These are phyloP conservation scores for Candida sanyaensis DNA, from an alignment of 1,139 yeast species.

Conservation along the genomic window DNA sequence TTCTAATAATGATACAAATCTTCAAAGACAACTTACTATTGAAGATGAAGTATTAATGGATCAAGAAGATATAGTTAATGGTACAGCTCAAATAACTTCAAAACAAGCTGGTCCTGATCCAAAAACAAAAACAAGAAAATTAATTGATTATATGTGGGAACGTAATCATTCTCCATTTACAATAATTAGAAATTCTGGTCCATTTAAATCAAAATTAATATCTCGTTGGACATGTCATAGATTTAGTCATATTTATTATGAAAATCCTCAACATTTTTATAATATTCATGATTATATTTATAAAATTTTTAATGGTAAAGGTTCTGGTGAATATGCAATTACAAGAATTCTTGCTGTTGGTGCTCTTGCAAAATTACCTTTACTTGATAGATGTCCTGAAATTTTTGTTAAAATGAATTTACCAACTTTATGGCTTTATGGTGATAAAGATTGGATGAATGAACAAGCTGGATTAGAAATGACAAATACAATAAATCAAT, in stretches of 20 bases:
- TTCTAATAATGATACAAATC: slow-evolving; percentile 18
- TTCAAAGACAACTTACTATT: slow-evolving; percentile 18
- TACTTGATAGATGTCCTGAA: slow-evolving; percentile 45
- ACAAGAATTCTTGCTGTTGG: slow-evolving; percentile 43
- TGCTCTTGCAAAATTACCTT: slow-evolving; percentile 45
- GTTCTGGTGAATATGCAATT: slow-evolving; percentile 50
- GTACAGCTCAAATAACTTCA: slow-evolving; percentile 10
- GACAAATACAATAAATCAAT: slow-evolving; percentile 39
- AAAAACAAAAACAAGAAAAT: slow-evolving; percentile 21
- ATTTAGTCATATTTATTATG: slow-evolving; percentile 34
- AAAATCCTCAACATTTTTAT: slow-evolving; percentile 33
- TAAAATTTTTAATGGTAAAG: slow-evolving; percentile 40
- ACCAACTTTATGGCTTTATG: slow-evolving; percentile 49
- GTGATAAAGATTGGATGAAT: slow-evolving; percentile 53
- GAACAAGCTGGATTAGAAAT: slow-evolving; percentile 44
- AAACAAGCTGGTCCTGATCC: slow-evolving; percentile 7
- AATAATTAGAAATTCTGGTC: slow-evolving; percentile 37
- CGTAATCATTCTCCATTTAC: slow-evolving; percentile 41
- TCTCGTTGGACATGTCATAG: slow-evolving; percentile 45
- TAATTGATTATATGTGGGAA: slow-evolving; percentile 37
- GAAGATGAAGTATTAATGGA: slow-evolving; percentile 28
- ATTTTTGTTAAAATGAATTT: slow-evolving; percentile 36
- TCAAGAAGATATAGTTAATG: slow-evolving; percentile 28
- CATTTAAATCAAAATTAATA: slow-evolving; percentile 37
- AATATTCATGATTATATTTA: slow-evolving; percentile 44